Evolutionary conservation across 306 rosid genomes (phyloP).

Genomic region (Dalbergia oliveri): DNA sequence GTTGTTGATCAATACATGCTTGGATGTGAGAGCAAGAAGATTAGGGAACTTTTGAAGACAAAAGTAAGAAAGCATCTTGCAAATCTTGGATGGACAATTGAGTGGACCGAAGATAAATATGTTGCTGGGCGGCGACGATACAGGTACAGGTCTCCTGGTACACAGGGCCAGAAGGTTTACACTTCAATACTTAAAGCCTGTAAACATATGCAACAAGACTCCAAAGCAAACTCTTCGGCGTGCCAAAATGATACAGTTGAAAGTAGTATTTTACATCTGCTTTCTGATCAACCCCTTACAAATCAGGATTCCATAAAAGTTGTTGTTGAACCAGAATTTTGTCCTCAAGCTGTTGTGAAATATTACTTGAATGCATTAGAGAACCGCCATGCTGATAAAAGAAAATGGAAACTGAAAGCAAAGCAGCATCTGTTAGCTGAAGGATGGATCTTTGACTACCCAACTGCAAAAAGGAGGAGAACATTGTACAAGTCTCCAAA

Average conservation of each 20-base stretch:
- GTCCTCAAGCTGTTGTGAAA: slow-evolving; percentile 60
- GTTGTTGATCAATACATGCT: slow-evolving; percentile 51
- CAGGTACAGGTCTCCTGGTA: slow-evolving; percentile 62
- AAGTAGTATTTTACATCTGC: slow-evolving; percentile 21
- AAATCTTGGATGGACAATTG: slow-evolving; percentile 77
- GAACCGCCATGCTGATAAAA: slow-evolving; percentile 6
- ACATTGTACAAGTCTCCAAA: slow-evolving; percentile 62
- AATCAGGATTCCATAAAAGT: slow-evolving; percentile 24
- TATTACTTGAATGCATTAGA: slow-evolving; percentile 44
- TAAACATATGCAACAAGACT: slow-evolving; percentile 32
- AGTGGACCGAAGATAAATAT: slow-evolving; percentile 13
- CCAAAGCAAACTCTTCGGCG: slow-evolving; percentile 28
- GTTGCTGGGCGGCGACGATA: background rate
- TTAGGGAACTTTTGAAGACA: slow-evolving; percentile 35
- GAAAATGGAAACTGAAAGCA: slow-evolving; percentile 52
- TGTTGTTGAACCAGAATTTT: slow-evolving; percentile 46
- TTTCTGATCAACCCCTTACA: slow-evolving; percentile 37
- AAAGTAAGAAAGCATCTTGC: slow-evolving; percentile 63
- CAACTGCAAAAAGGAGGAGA: slow-evolving; percentile 48
- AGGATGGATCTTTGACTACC: slow-evolving; percentile 60
- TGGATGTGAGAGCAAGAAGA: slow-evolving; percentile 41
- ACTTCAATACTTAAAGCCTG: slow-evolving; percentile 58
- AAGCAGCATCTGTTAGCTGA: slow-evolving; percentile 57
- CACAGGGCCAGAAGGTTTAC: slow-evolving; percentile 49
- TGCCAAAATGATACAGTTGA: slow-evolving; percentile 42